Evolutionary conservation across 495 filamentous ascomycete species (phyloP).

Genomic region (Neurospora sp.): DNA sequence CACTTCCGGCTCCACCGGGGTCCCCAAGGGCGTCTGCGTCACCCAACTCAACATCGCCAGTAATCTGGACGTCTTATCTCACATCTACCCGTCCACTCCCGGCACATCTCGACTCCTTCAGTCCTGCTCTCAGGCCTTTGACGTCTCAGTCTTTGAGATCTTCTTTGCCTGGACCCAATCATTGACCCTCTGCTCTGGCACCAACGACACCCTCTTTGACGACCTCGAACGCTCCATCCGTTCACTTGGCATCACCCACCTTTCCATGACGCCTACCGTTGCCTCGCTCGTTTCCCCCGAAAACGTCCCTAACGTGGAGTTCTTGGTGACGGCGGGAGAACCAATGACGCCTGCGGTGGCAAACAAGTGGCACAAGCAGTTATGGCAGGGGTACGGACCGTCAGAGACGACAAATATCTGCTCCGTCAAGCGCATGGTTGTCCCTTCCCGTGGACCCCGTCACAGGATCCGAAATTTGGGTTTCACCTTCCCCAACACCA

Average conservation of each 20-base stretch:
- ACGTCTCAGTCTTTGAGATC: constrained; percentile 73
- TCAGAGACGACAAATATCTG: constrained; percentile 69
- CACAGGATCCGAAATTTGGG: constrained; percentile 52
- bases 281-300: constrained; percentile 53
- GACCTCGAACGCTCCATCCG: constrained; percentile 52
- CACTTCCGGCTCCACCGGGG: constrained; percentile 56
- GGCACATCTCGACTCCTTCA: constrained; percentile 49
- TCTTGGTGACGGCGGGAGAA: constrained; percentile 65
- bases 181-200: constrained; percentile 61
- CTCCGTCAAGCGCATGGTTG: constrained; percentile 46
- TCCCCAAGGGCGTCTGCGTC: constrained; percentile 61
- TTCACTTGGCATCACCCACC: constrained; percentile 53
- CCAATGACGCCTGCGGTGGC: constrained; percentile 56
- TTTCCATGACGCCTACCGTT: constrained; percentile 70
- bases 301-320: constrained; percentile 53
- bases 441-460: constrained; percentile 17
- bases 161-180: constrained; percentile 67
- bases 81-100: constrained; percentile 44
- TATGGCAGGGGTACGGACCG: constrained; percentile 67
- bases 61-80: constrained; percentile 50
- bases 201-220: constrained; percentile 53
- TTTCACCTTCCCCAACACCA: constrained; percentile 56
- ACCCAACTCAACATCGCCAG: constrained; percentile 58
- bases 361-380: constrained; percentile 51
- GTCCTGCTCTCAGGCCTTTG: constrained; percentile 63